phyloP scores from a whole-genome alignment of 2,329 filamentous ascomycete genomes.

The Ilyonectria sp. region DNA sequence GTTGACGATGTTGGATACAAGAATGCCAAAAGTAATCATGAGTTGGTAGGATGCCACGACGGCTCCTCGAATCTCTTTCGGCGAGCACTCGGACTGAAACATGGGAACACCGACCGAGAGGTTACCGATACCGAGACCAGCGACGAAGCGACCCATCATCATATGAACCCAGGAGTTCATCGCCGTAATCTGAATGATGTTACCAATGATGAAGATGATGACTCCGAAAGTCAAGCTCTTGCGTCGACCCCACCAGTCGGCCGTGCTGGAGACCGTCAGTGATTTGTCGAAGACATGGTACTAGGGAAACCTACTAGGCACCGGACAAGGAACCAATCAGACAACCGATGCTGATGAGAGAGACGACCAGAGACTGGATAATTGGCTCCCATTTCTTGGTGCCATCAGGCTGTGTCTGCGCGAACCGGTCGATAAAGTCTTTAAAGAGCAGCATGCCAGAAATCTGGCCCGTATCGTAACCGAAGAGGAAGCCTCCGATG shows the following conservation, averaged over 20 bases:
- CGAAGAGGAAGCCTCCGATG: slow-evolving; percentile 75
- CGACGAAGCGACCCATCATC: slow-evolving; percentile 76
- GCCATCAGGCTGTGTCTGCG: slow-evolving; percentile 59
- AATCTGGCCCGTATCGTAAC: slow-evolving; percentile 75
- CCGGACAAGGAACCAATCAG: slow-evolving; percentile 68
- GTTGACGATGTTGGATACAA: slow-evolving; percentile 69
- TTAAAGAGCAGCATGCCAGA: slow-evolving; percentile 65
- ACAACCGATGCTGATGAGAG: slow-evolving; percentile 69
- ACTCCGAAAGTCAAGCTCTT: slow-evolving; percentile 68
- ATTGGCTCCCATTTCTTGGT: slow-evolving; percentile 58
- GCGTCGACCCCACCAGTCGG: slow-evolving; percentile 72
- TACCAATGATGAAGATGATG: slow-evolving; percentile 74
- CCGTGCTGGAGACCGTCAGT: slow-evolving; percentile 55
- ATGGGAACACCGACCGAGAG: slow-evolving; percentile 77
- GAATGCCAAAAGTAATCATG: slow-evolving; percentile 81
- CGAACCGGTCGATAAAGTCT: slow-evolving; percentile 72
- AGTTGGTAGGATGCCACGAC: slow-evolving; percentile 81
- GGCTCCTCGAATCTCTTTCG: slow-evolving; percentile 74
- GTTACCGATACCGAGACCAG: slow-evolving; percentile 77
- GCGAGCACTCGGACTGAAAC: slow-evolving; percentile 76
- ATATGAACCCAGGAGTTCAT: slow-evolving; percentile 74
- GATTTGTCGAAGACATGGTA: neutral
- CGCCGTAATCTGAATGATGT: slow-evolving; percentile 76
- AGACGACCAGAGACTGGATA: slow-evolving; percentile 67
- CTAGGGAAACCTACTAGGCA: slow-evolving; percentile 56